A percentile compares a stretch with the other conserved stretches of the same genome.
These are phyloP conservation scores for Starmerella apis DNA, from an alignment of 805 yeast species.

Conservation along the genomic window DNA sequence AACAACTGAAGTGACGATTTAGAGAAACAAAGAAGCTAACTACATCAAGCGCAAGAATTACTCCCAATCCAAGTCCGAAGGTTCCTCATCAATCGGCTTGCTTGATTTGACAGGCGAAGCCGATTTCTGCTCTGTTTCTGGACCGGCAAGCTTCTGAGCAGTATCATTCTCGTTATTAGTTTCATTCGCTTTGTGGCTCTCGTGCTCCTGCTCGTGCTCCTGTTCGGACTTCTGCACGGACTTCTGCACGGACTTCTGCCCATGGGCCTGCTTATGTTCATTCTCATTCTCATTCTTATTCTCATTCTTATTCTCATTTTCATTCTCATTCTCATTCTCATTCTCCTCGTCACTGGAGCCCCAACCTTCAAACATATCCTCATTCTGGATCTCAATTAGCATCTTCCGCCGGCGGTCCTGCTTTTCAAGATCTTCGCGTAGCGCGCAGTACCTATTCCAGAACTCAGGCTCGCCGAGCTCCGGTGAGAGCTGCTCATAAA, in stretches of 20 bases:
- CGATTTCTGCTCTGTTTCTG: no score
- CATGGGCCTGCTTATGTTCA: not conserved
- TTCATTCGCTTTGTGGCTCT: no score
- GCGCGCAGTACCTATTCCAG: slow-evolving; percentile 63
- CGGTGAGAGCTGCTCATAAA: slow-evolving; percentile 62
- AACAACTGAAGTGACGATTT: no score
- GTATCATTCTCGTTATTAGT: no score
- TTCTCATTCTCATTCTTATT: not conserved
- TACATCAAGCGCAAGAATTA: not conserved
- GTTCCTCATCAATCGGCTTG: slow-evolving; percentile 11
- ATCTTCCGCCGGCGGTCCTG: slow-evolving; percentile 59
- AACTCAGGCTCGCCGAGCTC: slow-evolving; percentile 49
- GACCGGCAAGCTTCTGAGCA: no score
- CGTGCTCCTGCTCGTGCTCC: not conserved
- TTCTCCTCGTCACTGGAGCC: slow-evolving; percentile 26
- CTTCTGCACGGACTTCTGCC: not conserved
- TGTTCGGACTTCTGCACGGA: no score
- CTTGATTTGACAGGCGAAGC: no score
- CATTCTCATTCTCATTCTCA: not conserved
- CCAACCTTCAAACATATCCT: slow-evolving; percentile 37
- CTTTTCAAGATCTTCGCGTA: slow-evolving; percentile 43
- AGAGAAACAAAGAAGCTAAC: no score
- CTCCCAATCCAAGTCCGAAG: slow-evolving; percentile 20
- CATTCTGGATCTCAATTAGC: slow-evolving; percentile 39
- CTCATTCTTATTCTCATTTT: not conserved